phyloP scores from a whole-genome alignment of 2,329 filamentous ascomycete species.

The Neospermospora avenae region DNA sequence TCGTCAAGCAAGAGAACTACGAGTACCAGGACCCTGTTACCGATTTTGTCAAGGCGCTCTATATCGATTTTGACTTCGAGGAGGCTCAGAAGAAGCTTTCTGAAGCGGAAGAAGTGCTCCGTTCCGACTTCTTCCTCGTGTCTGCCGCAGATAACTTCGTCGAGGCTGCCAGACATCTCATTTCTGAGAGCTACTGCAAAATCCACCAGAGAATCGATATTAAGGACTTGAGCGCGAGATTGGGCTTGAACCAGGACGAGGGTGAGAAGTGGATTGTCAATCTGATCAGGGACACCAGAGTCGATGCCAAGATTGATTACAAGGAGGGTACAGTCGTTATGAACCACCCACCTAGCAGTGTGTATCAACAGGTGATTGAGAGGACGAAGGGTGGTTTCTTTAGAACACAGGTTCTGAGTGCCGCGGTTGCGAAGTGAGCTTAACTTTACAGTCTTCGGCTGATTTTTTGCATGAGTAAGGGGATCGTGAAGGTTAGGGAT shows the following conservation, averaged over 20 bases:
- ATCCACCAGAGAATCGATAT: conserved; percentile 99
- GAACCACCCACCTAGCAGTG: conserved; percentile 98
- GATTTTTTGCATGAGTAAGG: background rate
- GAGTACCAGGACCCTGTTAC: conserved; percentile 96
- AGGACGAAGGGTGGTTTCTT: conserved; percentile 99
- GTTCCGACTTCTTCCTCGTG: conserved; percentile 92
- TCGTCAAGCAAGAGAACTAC: conserved; percentile 95
- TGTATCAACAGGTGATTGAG: conserved; percentile 99
- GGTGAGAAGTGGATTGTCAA: conserved; percentile 99
- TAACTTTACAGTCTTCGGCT: background rate
- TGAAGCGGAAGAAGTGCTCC: conserved; percentile 86
- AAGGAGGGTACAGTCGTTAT: conserved; percentile 98
- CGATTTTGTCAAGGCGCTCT: conserved; percentile 92
- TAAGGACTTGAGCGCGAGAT: conserved; percentile 87
- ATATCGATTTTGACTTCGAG: conserved; percentile 95
- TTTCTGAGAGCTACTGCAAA: conserved; percentile 99
- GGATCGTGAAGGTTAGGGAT: conserved; percentile 4
- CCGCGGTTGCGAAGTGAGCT: conserved; percentile 37
- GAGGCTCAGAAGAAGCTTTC: conserved; percentile 87
- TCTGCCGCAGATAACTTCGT: conserved; percentile 84
- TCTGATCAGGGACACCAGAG: conserved; percentile 92
- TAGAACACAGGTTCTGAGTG: conserved; percentile 86
- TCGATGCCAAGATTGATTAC: conserved; percentile 99
- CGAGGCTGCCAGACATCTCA: conserved; percentile 89
- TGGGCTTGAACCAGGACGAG: conserved; percentile 88